Conservation (phyloP, 1,139 yeast species). For the Petasospora rhodanensis region DNA sequence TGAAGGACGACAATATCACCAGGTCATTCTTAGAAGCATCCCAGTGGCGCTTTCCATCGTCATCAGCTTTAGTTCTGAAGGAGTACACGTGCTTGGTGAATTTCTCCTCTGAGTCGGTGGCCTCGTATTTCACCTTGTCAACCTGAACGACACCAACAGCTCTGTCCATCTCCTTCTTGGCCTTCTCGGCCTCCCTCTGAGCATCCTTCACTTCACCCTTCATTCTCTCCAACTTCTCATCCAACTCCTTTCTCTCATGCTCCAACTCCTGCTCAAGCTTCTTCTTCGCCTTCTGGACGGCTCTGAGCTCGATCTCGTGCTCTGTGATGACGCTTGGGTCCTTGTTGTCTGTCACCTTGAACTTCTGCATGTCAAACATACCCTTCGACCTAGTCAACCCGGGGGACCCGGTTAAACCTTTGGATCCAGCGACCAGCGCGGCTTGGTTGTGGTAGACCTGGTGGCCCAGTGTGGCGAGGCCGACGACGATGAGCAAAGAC, state of each 20-base stretch:
- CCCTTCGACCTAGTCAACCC: too few species aligned
- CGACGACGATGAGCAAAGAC: too few species aligned
- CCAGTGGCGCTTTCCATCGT: constrained; percentile 2
- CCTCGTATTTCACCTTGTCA: background rate
- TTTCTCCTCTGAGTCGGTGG: background rate
- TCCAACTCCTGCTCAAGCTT: constrained; percentile 17
- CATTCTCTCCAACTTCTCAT: constrained; percentile 9
- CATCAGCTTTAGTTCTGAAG: constrained; percentile 5
- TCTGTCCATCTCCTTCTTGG: constrained; percentile 11
- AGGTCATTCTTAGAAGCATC: constrained; percentile 14
- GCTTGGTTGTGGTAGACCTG: too few species aligned
- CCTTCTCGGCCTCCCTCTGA: constrained; percentile 8
- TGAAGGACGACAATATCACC: constrained; percentile 13
- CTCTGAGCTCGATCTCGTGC: constrained; percentile 20
- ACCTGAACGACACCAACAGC: constrained; percentile 3
- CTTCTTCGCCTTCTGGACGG: constrained; percentile 19
- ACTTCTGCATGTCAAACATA: constrained; percentile 6
- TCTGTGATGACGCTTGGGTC: constrained; percentile 16
- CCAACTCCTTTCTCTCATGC: constrained; percentile 12
- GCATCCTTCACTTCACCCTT: constrained; percentile 7
- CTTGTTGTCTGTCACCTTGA: constrained; percentile 16
- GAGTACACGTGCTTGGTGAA: constrained; percentile 8
- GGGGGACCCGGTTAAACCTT: too few species aligned
- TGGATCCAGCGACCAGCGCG: too few species aligned
- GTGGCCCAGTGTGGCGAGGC: too few species aligned